phyloP scores from a whole-genome alignment of 2,329 filamentous ascomycete species.

The Sclerotinia minor region DNA sequence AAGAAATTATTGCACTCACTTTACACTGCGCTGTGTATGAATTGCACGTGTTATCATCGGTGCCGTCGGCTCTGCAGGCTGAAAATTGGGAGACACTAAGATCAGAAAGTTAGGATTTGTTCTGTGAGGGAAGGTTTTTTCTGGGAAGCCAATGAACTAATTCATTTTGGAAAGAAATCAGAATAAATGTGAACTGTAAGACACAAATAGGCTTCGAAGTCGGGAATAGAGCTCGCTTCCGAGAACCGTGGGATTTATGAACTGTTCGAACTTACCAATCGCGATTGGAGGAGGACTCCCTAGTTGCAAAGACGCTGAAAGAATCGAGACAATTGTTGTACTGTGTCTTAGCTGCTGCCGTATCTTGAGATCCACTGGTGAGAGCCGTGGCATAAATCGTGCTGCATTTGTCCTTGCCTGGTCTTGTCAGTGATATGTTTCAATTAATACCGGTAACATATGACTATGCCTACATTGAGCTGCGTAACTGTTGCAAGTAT shows the following conservation, averaged over 20 bases:
- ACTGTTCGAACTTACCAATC: not conserved
- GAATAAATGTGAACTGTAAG: not conserved
- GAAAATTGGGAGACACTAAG: constrained; percentile 22
- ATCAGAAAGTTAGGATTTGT: not conserved
- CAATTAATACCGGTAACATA: not conserved
- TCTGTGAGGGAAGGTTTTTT: rapidly evolving
- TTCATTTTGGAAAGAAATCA: not conserved
- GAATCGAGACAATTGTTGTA: constrained; percentile 29
- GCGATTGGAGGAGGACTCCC: not conserved
- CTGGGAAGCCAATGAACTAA: no score
- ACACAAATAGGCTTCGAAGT: not conserved
- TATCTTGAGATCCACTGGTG: constrained; percentile 26
- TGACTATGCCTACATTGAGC: constrained; percentile 18
- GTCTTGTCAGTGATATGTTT: not conserved
- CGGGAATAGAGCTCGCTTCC: no score
- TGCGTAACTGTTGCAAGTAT: constrained; percentile 26
- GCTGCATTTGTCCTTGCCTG: constrained; percentile 29
- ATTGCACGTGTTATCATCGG: constrained; percentile 27
- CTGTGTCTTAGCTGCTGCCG: constrained; percentile 23
- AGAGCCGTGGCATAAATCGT: constrained; percentile 28
- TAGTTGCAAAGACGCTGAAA: constrained; percentile 27
- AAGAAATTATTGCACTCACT: not conserved
- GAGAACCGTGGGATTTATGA: not conserved
- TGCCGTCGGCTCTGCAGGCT: constrained; percentile 22
- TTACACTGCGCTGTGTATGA: constrained; percentile 28